Conservation (phyloP, 805 yeast genomes). For the Nakazawaea populi region DNA sequence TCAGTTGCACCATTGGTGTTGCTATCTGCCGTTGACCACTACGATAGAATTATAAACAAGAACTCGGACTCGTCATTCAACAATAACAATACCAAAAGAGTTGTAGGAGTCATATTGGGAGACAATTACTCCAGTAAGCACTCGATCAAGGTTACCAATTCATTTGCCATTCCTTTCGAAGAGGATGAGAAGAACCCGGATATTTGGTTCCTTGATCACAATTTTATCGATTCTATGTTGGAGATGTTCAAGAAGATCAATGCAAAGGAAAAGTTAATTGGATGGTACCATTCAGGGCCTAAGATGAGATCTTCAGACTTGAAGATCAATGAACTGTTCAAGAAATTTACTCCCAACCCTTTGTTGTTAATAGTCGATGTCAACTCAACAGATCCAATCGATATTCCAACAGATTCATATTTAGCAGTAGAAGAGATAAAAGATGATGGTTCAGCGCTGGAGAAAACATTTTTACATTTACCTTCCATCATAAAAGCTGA, state of each 20-base stretch:
- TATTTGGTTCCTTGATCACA: conserved; percentile 97
- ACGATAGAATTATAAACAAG: conserved; percentile 71
- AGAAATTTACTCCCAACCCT: conserved; percentile 75
- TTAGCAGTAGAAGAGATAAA: conserved; percentile 91
- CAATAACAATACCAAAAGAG: conserved; percentile 62
- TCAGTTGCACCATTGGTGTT: conserved; percentile 94
- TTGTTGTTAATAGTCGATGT: conserved; percentile 88
- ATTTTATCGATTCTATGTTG: conserved; percentile 91
- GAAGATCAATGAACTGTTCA: conserved; percentile 86
- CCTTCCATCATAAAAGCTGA: conserved; percentile 94
- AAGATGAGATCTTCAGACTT: conserved; percentile 83
- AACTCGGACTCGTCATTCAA: conserved; percentile 15
- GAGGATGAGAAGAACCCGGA: conserved; percentile 89
- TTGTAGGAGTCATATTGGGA: conserved; percentile 91
- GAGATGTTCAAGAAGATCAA: conserved; percentile 97
- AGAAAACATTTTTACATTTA: conserved; percentile 80
- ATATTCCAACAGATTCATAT: conserved; percentile 95
- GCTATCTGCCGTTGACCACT: conserved; percentile 92
- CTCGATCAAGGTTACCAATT: conserved; percentile 73
- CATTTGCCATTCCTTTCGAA: conserved; percentile 96
- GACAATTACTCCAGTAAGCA: conserved; percentile 47
- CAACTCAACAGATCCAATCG: conserved; percentile 68
- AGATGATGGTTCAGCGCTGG: conserved; percentile 91
- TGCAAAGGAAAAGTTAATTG: conserved; percentile 92
- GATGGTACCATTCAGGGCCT: conserved; percentile 99